Evolutionary conservation across 225 moss, liverwort and hornwort genomes (phyloP), one percentile per base, ranked within the genome.

Genomic region (Sphagnum tenellum): DNA sequence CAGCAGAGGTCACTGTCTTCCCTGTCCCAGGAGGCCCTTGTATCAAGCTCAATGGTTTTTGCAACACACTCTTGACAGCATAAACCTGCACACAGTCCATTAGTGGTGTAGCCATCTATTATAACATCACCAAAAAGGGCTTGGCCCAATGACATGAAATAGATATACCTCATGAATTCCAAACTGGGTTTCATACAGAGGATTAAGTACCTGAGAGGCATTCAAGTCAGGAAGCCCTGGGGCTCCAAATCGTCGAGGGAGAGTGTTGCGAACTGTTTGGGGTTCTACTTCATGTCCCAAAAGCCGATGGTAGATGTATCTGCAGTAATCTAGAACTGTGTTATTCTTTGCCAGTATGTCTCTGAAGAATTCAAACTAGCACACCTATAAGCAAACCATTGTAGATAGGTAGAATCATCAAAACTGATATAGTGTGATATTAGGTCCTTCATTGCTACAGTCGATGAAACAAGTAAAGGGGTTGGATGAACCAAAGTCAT

Each of bases 21-120:
- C 86, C 86, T 45, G 86, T 86, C 60, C 86, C 86, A n/a, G 86
- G 86, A 46, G 86, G 86, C 4, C 86, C 86, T 67, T 86, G 86
- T 60, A 86, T 86, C 66, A 86, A 66, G 66, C 86, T 86, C 8
- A 86, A 78, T 6, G 86, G 86, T 71, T 86, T 86, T 65, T 86
- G 86, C 70, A 86, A 65, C 45, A 86, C 86, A 65, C 73, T 86
- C 29, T 82, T 86, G 1, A 86, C 86, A 14, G 82, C 86, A 46
- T 59, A 72, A 3, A 86, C 74, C 84, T 84, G 80, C 46, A 63
- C 49, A 45, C 3, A 29, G 29, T 29, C 29, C 29, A 29, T 29
- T 29, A 29, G 29, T 29, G 29, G 0, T 0, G 29, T 29, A 29
- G 29, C 29, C 29, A 29, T 29, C 29, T 29, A 50, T 44, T 71